Base-by-base conservation (phyloP, 2,329 filamentous ascomycete genomes). In the Fusarium sp. region DNA sequence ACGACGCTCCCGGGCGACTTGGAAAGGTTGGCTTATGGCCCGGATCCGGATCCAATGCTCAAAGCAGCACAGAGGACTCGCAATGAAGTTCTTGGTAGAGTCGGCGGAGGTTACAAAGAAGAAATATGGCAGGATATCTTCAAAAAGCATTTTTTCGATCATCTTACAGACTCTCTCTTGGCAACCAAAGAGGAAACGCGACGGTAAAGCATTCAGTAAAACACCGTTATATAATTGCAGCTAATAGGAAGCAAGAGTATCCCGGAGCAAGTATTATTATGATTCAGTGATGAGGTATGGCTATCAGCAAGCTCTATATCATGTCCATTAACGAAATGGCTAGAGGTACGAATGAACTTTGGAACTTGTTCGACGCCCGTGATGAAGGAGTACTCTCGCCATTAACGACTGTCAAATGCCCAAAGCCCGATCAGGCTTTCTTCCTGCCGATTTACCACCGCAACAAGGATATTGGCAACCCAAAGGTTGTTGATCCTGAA, bases 251-350 rank as follows among this genome's bases (percentile, higher is more conserved):
- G 23, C 23, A 15, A 65, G 64, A 6, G 14, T 60, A 18, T 69
- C 70, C 12, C 68, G 67, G 6, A 63, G 38, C 42, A 69, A 69
- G n/a, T 74, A 69, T 13, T 73, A 69, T 40, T 74, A 73, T 17
- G 70, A 74, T 13, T 60, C 23, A 2, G 35, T 69, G 3, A 60
- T 32, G 17, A 20, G 38, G 70, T 74, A 62, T 9, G 20, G 2
- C 2, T 4, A 9, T 11, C 12, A 2, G 18, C 7, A 27, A 18
- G 23, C 23, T 23, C 23, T 23, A 23, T 23, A 23, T 23, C 23
- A 23, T 23, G 23, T 23, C 23, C 23, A 23, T 23, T 23, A 23
- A 23, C 23, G 23, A 23, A 23, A 23, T 23, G 23, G 44, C 38
- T 7, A 54, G 23, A 18, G 14, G 30, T 15, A 5, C 7, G 4